A percentile compares a stretch with the other conserved stretches of the same genome.
Evolutionary conservation across 768 basidiomycete species (phyloP).

Genomic region (Naematelia encephala): DNA sequence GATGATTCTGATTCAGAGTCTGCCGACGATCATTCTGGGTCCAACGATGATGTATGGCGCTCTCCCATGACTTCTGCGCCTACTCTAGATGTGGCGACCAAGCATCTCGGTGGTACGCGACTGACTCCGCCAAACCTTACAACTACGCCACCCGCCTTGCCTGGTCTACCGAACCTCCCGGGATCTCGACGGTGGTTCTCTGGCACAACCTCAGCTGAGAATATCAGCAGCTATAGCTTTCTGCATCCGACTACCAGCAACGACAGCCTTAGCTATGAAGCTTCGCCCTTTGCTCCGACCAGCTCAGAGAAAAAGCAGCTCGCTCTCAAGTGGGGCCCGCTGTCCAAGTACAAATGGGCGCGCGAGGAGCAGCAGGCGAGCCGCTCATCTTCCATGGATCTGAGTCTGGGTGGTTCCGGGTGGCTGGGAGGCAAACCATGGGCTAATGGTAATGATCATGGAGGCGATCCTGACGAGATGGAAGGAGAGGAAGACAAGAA

Average conservation of each 20-base stretch:
- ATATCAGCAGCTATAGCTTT: conserved; percentile 23
- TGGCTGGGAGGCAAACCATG: background rate
- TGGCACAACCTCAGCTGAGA: conserved; percentile 28
- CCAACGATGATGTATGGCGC: conserved; percentile 7
- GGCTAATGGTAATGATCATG: background rate
- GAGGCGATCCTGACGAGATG: background rate
- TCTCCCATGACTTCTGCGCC: background rate
- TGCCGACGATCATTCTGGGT: background rate
- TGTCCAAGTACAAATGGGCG: conserved; percentile 31
- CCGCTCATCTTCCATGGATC: background rate
- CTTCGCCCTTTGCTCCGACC: conserved; percentile 44
- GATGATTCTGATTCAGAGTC: conserved; percentile 4
- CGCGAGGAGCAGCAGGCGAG: background rate
- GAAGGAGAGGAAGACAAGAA: conserved; percentile 5
- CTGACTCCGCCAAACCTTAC: conserved; percentile 5
- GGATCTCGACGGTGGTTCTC: conserved; percentile 44
- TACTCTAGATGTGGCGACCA: background rate
- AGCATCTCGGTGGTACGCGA: background rate
- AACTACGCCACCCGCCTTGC: conserved; percentile 6
- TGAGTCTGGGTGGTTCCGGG: background rate
- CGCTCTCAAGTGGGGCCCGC: conserved; percentile 42
- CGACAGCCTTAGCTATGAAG: conserved; percentile 38
- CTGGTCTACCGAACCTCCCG: conserved; percentile 29
- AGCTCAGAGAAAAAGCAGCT: conserved; percentile 46
- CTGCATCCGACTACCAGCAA: conserved; percentile 29